A percentile compares a stretch with the other conserved stretches of the same genome.
phyloP scores from a whole-genome alignment of 352 stramenopile genomes.

The Globisporangium cylindrosporum region DNA sequence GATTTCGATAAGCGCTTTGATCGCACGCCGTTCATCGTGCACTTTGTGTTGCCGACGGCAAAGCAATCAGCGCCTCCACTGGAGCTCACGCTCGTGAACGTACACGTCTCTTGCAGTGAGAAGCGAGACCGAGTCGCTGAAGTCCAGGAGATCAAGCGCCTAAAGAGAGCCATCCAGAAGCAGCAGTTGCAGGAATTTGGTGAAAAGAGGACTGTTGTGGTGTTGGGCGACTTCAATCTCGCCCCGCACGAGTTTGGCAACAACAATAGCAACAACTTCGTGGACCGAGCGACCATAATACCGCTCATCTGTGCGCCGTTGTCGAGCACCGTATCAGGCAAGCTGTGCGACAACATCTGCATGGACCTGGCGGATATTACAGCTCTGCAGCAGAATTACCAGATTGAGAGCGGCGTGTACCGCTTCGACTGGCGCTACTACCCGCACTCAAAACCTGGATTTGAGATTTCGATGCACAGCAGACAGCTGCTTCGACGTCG shows the following conservation, averaged over 20 bases:
- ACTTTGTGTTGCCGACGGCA: constrained; percentile 24
- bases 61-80: constrained; percentile 21
- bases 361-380: constrained; percentile 25
- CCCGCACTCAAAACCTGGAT: constrained; percentile 27
- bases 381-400: constrained; percentile 6
- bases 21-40: constrained; percentile 42
- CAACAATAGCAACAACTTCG: constrained; percentile 13
- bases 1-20: constrained; percentile 21
- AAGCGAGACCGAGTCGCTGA: constrained; percentile 28
- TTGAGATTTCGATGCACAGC: constrained; percentile 13
- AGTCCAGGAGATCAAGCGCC: constrained; percentile 32
- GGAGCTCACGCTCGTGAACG: constrained; percentile 45
- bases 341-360: constrained; percentile 74
- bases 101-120: constrained; percentile 46
- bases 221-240: constrained; percentile 72
- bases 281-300: constrained; percentile 12
- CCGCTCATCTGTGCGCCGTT: constrained; percentile 50
- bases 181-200: constrained; percentile 8
- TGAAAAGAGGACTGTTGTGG: constrained; percentile 28
- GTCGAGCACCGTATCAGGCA: constrained; percentile 51
- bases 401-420: constrained; percentile 44
- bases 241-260: constrained; percentile 40
- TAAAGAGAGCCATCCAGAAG: constrained; percentile 22
- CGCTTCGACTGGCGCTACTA: constrained; percentile 67
- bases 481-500: constrained; percentile 5